Evolutionary conservation across 805 yeast species (phyloP), one percentile per base, ranked within the genome.

Genomic region (Starmerella sp.): DNA sequence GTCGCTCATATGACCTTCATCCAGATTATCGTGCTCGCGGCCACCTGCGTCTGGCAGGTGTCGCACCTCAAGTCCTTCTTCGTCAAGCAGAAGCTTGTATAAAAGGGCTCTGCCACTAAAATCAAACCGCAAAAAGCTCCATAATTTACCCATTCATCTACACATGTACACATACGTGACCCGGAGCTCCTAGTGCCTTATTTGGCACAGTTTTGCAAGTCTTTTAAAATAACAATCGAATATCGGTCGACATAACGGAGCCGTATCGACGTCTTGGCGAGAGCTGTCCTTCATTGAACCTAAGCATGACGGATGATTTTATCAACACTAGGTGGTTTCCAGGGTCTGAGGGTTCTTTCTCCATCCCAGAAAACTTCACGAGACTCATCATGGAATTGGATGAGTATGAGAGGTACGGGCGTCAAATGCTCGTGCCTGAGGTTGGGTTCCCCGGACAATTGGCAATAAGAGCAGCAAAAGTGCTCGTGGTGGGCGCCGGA

Each of bases 401-500:
- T 39, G 98, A 93, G 67, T 89, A 82, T 67, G 70, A 68, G 34
- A 71, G 97, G 38, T 93, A 93, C 68, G 97, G 99, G 4, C 77
- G 99, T 53, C 98, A 93, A 65, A 84, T 93, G 91, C 81, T 90
- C 30, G 96, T 93, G 1, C 93, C 95, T 3, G 84, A 80, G 55
- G 73, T 89, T 51, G 87, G 89, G 2, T 56, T 66, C 6, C 28
- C 51, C 2, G 75, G 74, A 44, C 99, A 93, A 66, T 51, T 76
- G 7, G 72, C 69, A 44, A 68, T 93, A 48, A 82, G 81, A 59
- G 60, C 67, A 0, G 56, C 91, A 2, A 77, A 73, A 51, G 78
- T 90, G 0, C 68, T 91, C 30, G 90, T 93, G 0, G 76, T 93
- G 7, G 98, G 99, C 1, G 97, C 97, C 0, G 99, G 98, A 10